Evolutionary conservation across 108 stramenopile species (phyloP).

Genomic region (Stephanodiscus minutulus): DNA sequence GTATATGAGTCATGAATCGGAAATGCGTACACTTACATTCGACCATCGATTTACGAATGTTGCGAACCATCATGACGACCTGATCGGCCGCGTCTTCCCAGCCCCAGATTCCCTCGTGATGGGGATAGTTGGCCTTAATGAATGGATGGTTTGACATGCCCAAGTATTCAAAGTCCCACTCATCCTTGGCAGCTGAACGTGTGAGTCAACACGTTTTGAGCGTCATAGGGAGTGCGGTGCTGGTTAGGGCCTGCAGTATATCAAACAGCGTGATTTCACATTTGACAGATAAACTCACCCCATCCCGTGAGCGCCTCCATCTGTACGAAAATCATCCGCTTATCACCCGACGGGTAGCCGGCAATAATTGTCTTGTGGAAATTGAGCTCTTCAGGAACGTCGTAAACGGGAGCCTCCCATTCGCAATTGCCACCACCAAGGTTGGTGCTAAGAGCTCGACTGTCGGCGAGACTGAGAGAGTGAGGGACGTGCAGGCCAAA

Average conservation of each 20-base stretch:
- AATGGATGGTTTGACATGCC: conserved; percentile 48
- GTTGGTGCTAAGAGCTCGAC: conserved; percentile 13
- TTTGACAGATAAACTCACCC: too few species aligned
- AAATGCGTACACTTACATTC: too few species aligned
- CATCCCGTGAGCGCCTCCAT: conserved; percentile 55
- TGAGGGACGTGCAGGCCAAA: background rate
- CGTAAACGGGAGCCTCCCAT: conserved; percentile 30
- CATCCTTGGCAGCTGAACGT: conserved; percentile 40
- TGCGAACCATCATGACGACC: conserved; percentile 11
- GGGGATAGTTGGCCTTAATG: conserved; percentile 56
- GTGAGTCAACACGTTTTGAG: too few species aligned
- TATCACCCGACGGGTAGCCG: conserved; percentile 50
- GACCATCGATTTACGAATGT: background rate
- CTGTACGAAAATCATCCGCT: conserved; percentile 46
- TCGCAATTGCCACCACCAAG: conserved; percentile 30
- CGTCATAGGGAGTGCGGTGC: too few species aligned
- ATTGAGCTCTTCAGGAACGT: conserved; percentile 29
- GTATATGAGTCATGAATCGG: too few species aligned
- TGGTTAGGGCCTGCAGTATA: too few species aligned
- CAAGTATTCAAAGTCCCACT: conserved; percentile 45
- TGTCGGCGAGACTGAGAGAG: background rate
- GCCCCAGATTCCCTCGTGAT: conserved; percentile 52
- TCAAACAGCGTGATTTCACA: too few species aligned
- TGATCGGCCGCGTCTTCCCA: conserved; percentile 39
- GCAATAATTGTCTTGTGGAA: conserved; percentile 49